A percentile compares a stretch with the other conserved stretches of the same genome.
phyloP scores from a whole-genome alignment of 805 yeast species.

The Saccharomyces kudriavzevii region DNA sequence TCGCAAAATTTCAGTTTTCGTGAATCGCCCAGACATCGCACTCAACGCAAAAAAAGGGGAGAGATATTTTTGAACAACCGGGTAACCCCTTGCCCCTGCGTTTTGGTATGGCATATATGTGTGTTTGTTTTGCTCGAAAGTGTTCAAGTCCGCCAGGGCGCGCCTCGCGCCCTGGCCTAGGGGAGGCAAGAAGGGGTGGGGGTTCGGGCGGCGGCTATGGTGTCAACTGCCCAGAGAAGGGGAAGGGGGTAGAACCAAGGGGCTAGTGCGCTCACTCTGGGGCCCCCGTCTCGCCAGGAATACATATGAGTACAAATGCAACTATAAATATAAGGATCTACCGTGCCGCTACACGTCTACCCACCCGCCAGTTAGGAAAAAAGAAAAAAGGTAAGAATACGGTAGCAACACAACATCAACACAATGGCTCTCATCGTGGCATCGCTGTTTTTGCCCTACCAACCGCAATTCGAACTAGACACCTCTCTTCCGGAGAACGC shows the following conservation, averaged over 20 bases:
- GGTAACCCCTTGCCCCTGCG: background rate
- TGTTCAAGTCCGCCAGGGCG: background rate
- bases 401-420: background rate
- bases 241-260: background rate
- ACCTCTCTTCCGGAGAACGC: constrained; percentile 28
- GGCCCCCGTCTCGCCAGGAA: background rate
- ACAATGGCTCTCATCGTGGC: constrained; percentile 63
- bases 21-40: background rate
- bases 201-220: background rate
- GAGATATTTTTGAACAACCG: background rate
- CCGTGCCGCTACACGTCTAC: background rate
- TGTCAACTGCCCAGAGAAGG: background rate
- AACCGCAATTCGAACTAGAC: constrained; percentile 48
- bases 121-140: background rate
- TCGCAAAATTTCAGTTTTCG: background rate
- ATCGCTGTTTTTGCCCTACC: constrained; percentile 66
- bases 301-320: background rate
- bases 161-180: background rate
- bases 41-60: background rate
- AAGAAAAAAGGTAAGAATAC: background rate
- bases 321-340: background rate
- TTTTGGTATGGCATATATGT: background rate
- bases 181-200: background rate
- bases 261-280: background rate
- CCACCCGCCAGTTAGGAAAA: background rate